Base-by-base conservation (phyloP, 2,329 filamentous ascomycete genomes). In the Diplodia sapinea region DNA sequence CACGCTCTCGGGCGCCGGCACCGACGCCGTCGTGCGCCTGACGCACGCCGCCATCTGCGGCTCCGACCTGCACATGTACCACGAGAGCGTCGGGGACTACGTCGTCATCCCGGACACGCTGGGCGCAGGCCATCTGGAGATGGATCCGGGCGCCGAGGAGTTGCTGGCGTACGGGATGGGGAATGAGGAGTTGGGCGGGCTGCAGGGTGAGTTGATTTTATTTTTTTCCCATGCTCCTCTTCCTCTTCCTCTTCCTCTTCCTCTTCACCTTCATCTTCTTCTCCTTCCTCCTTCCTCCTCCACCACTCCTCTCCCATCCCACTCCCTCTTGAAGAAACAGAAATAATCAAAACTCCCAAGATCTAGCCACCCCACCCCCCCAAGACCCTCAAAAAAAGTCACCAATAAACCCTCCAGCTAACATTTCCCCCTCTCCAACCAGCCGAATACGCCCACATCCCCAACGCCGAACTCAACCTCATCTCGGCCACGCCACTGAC, bases 1-100 rank as follows among this genome's bases (percentile, higher is more conserved):
- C 4, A 52, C 4, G 31, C 68, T 31, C 62, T 26, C 51, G 6
- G 31, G 7, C 8, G 72, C 69, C 47, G 67, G 69, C 23, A 74
- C 69, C 12, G 80, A 82, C 70, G 78, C 74, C 5, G 71, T 82
- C 36, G 74, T 81, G 7, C 74, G 73, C 13, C 72, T 80, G 54
- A 76, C 77, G 4, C 72, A 70, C 4, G 69, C 77, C 5, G 77
- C 76, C 5, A 75, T 80, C 61, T 80, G 78, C 69, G 78, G 79
- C 2, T 74, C 73, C 4, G 76, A 79, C 63, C 70, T 79, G n/a
- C 79, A 79, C 67, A 72, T 70, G 29, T 79, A 78, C 68, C 76
- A 72, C 17, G 78, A 54, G 23, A 61, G 66, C 12, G 29, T 70
- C 1, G 69, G 69, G 8, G 69, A 70, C 31, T 66, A 67, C 17